phyloP scores from a whole-genome alignment of 352 stramenopile genomes.

The Phytophthora syringae region DNA sequence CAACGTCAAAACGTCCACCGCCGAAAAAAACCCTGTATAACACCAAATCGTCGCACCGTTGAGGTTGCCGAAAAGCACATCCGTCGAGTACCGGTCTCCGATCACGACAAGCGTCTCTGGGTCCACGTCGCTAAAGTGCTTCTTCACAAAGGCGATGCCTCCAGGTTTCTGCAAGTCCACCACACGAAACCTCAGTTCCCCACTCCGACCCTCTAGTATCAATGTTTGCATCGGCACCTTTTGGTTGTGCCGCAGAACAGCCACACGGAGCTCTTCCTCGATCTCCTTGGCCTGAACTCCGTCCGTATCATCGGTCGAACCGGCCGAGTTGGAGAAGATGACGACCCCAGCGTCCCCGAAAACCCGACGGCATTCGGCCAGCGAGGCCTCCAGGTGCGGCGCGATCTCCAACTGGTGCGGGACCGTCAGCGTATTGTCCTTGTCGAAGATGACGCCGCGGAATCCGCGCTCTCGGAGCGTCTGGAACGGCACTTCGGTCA shows the following conservation, averaged over 20 bases:
- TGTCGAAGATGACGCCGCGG: slow-evolving; percentile 96
- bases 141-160: slow-evolving; percentile 87
- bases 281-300: slow-evolving; percentile 86
- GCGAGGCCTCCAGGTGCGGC: slow-evolving; percentile 65
- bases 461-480: slow-evolving; percentile 85
- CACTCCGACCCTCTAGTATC: not conserved
- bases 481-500: slow-evolving; percentile 87
- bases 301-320: slow-evolving; percentile 90
- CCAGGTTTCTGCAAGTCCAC: slow-evolving; percentile 85
- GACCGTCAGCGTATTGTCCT: slow-evolving; percentile 97
- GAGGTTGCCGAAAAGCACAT: slow-evolving; percentile 98
- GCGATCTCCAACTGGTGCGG: slow-evolving; percentile 91
- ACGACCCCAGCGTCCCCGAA: slow-evolving; percentile 90
- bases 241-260: slow-evolving; percentile 90
- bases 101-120: slow-evolving; percentile 93
- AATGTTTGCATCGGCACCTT: slow-evolving; percentile 82
- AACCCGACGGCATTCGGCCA: slow-evolving; percentile 83
- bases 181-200: not conserved
- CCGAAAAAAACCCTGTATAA: not conserved
- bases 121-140: slow-evolving; percentile 83
- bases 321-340: slow-evolving; percentile 97
- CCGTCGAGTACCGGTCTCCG: slow-evolving; percentile 96
- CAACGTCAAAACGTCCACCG: slow-evolving; percentile 7
- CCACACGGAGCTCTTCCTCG: slow-evolving; percentile 80
- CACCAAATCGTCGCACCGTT: slow-evolving; percentile 59